Evolutionary conservation across 768 basidiomycete genomes (phyloP), one percentile per base, ranked within the genome.

Genomic region (Leccinum variicolor): DNA sequence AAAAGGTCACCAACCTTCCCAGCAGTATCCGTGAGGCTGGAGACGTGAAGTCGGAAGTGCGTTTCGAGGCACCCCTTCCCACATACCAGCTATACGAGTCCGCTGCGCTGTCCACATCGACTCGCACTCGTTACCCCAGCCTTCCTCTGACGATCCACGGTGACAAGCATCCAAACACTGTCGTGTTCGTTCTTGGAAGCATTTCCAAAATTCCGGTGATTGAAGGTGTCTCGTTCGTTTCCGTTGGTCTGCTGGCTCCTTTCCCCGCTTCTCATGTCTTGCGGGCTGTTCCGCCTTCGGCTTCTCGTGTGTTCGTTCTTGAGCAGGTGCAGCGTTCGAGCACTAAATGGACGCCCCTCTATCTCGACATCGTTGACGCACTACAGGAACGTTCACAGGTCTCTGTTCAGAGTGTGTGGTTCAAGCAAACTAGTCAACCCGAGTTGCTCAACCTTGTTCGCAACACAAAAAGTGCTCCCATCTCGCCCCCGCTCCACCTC

Each of bases 341-440:
- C n/a, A 85, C 84, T 39, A 91, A 91, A 71, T 95, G 90, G 89
- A 87, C 90, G 1, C 90, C 92, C 0, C 74, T 96, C 4, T 96
- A 89, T 71, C 81, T 97, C 52, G 93, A 95, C 33, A 76, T 94
- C 25, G 80, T 90, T 49, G 80, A 79, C 54, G 86, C 87, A 14
- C 72, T 94, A 33, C 92, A 93, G 61, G 77, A 82, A 46, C 78
- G 79, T 19, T 70, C 74, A 29, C 77, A 80, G 8, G 81, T 89
- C 6, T 59, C 75, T 11, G 77, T 94, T 45, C 81, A 85, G 54
- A 85, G 81, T 52, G 86, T 85, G 26, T 75, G 82, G 46, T 77
- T 94, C 33, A 88, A 66, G 50, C 64, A 80, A 57, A 53, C 77
- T 59, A 71, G 73, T 34, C 69, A 73, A 3, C 60, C 66, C 1